A percentile compares a stretch with the other conserved stretches of the same genome.
Conservation (phyloP, 768 basidiomycete species). For the Hemileccinum impolitum region DNA sequence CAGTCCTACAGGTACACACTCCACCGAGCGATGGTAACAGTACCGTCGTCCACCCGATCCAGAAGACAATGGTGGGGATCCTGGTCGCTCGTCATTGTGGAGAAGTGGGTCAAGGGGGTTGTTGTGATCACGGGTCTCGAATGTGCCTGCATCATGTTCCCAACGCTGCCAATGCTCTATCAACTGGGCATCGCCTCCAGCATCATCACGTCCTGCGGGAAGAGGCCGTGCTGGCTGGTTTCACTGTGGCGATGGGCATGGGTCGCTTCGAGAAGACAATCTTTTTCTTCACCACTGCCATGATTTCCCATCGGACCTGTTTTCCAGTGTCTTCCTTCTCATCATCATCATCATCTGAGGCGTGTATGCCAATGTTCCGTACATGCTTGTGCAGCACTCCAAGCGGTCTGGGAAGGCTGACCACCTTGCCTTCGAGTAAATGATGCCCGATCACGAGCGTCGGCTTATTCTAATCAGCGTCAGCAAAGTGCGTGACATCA, state of each 20-base stretch:
- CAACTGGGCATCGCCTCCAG: background rate
- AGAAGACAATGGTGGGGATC: no score
- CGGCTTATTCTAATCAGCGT: conserved; percentile 57
- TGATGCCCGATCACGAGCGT: conserved; percentile 85
- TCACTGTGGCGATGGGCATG: conserved; percentile 55
- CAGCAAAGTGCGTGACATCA: conserved; percentile 1
- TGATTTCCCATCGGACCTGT: conserved; percentile 51
- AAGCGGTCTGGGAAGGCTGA: conserved; percentile 71
- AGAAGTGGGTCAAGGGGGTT: conserved; percentile 19
- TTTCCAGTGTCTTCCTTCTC: background rate
- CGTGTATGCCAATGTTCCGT: background rate
- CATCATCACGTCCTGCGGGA: conserved; percentile 16
- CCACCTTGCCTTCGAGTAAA: conserved; percentile 83
- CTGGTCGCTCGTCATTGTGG: no score
- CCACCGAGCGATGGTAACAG: no score
- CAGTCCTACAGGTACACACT: no score
- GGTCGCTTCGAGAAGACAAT: conserved; percentile 82
- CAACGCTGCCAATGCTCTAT: no score
- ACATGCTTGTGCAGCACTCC: conserved; percentile 58
- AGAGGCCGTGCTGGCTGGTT: conserved; percentile 22
- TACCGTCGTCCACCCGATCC: no score
- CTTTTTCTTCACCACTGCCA: conserved; percentile 75
- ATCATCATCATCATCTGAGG: background rate
- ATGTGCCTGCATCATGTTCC: conserved; percentile 16
- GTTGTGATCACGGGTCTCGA: no score